Percentiles rank a stretch among this genome's conserved stretches.
phyloP scores from a whole-genome alignment of 495 filamentous ascomycete species.

The Hypoxylon perforatum region DNA sequence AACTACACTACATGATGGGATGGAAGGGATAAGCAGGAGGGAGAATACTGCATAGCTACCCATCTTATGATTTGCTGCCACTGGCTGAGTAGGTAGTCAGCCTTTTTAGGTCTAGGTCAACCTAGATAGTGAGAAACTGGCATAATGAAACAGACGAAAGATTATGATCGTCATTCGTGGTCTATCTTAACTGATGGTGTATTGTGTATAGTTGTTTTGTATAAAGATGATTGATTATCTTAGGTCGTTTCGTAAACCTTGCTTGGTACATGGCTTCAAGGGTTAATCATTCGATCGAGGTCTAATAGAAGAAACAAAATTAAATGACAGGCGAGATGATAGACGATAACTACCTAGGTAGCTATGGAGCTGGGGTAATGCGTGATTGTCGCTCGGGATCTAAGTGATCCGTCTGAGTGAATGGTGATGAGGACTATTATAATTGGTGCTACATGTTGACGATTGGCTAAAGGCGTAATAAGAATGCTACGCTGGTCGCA shows the following conservation, averaged over 20 bases:
- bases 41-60: neutral
- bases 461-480: constrained; percentile 3
- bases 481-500: neutral
- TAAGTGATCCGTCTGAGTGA: constrained; percentile 18
- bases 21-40: neutral
- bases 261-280: no score
- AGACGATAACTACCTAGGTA: no score
- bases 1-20: neutral
- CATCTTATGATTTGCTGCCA: constrained; percentile 2
- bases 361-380: neutral
- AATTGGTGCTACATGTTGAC: constrained; percentile 21
- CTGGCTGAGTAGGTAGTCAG: no score
- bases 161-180: neutral
- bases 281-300: no score
- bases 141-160: no score
- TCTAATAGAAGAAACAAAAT: no score
- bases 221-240: no score
- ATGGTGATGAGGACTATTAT: constrained; percentile 4
- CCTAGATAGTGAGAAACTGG: no score
- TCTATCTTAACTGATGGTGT: neutral
- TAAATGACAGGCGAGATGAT: no score
- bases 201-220: no score
- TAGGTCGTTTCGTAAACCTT: no score
- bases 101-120: no score
- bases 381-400: constrained; percentile 10